Conservation (phyloP, 148 eudicot genomes). For the Chenopodium album region DNA sequence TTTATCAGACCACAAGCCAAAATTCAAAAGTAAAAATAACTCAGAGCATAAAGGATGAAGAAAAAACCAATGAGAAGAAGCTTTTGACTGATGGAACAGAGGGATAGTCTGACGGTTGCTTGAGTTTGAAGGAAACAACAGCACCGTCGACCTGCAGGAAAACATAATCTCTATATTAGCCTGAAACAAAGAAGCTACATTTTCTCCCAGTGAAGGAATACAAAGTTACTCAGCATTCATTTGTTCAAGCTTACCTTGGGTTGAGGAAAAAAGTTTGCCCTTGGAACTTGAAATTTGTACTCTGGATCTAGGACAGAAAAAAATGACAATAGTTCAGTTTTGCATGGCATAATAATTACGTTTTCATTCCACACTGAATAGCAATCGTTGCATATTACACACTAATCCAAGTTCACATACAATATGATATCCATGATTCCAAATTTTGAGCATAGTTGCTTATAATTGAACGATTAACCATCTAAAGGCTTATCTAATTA, state of each 20-base stretch:
- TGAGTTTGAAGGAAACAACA: constrained; percentile 71
- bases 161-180: neutral
- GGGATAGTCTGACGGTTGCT: constrained; percentile 70
- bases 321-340: neutral
- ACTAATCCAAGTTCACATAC: neutral
- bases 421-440: neutral
- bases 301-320: constrained; percentile 62
- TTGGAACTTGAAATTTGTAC: constrained; percentile 80
- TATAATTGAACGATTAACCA: neutral
- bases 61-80: constrained; percentile 80
- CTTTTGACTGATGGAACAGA: constrained; percentile 70
- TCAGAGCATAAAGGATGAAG: neutral
- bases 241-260: constrained; percentile 59
- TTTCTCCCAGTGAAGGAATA: neutral
- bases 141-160: constrained; percentile 83
- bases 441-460: neutral
- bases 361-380: neutral
- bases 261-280: constrained; percentile 81
- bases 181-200: neutral
- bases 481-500: neutral
- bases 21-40: neutral
- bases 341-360: neutral
- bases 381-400: neutral
- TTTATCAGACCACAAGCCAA: neutral
- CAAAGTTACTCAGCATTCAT: neutral